A percentile compares a stretch with the other conserved stretches of the same genome.
These are phyloP conservation scores for Boletellus dicymbophilus DNA, from an alignment of 1,284 basidiomycete genomes.

Conservation along the genomic window DNA sequence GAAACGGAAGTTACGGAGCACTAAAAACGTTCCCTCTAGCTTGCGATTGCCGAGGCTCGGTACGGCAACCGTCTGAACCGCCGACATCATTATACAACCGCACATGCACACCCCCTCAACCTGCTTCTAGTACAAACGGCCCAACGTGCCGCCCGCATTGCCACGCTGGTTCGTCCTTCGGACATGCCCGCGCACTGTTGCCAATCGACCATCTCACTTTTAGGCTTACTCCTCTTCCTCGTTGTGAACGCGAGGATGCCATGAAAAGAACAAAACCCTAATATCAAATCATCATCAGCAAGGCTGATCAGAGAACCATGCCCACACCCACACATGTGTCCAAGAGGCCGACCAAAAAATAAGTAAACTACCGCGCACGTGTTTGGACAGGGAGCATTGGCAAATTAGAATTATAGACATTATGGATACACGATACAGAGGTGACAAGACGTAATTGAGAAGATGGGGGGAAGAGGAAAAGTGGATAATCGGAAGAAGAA, in stretches of 20 bases:
- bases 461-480: neutral
- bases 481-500: neutral
- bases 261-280: constrained; percentile 1
- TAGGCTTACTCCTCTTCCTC: too few species aligned
- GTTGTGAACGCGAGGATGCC: constrained; percentile 25
- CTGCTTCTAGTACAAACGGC: too few species aligned
- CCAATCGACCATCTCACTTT: too few species aligned
- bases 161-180: neutral
- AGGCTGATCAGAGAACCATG: constrained; percentile 11
- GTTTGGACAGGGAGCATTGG: neutral
- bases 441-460: neutral
- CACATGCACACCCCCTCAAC: too few species aligned
- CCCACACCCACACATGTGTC: neutral
- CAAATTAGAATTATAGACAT: constrained; percentile 20
- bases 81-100: too few species aligned
- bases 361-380: neutral
- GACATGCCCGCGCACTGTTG: too few species aligned
- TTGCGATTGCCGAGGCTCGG: too few species aligned
- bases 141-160: constrained; percentile 7
- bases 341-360: neutral
- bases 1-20: too few species aligned
- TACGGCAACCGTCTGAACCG: too few species aligned
- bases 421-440: constrained; percentile 13
- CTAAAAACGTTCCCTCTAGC: too few species aligned
- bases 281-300: constrained; percentile 1